Evolutionary conservation across 176 grass and related monocot species (phyloP).

Genomic region (Phoenix roebelenii): DNA sequence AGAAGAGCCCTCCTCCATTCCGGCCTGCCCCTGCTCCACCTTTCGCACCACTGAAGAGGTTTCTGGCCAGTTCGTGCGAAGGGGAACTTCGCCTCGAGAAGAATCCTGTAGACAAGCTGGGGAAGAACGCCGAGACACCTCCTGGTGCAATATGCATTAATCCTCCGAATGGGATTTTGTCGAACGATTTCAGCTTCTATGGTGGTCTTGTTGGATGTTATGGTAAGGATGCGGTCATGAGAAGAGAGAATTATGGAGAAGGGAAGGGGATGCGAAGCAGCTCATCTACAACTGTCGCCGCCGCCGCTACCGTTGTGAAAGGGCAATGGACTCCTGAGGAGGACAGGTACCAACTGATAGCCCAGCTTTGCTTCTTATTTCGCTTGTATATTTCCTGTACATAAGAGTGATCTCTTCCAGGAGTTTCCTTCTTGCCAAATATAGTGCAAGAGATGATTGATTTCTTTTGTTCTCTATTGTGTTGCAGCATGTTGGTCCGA

Average conservation of each 20-base stretch:
- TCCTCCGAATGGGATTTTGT: conserved; percentile 18
- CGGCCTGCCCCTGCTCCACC: background rate
- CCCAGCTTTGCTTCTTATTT: too few species aligned
- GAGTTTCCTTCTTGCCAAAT: too few species aligned
- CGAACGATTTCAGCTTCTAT: conserved; percentile 24
- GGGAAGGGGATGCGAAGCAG: conserved; percentile 1
- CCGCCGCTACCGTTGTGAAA: conserved; percentile 22
- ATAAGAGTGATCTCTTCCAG: too few species aligned
- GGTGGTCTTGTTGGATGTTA: conserved; percentile 7
- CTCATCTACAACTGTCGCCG: background rate
- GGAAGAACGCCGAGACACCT: background rate
- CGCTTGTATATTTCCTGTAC: too few species aligned
- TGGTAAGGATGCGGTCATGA: background rate
- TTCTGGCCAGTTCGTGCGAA: conserved; percentile 17
- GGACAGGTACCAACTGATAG: conserved; percentile 26
- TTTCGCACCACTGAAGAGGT: conserved; percentile 23
- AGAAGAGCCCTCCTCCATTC: conserved; percentile 7
- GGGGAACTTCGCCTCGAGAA: background rate
- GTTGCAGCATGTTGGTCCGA: conserved; percentile 29
- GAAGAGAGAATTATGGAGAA: background rate
- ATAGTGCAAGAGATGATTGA: too few species aligned
- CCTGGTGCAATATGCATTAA: conserved; percentile 1
- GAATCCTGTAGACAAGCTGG: background rate
- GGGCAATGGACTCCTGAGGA: conserved; percentile 58
- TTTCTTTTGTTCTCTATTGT: background rate